phyloP scores from a whole-genome alignment of 2,329 filamentous ascomycete genomes.

The Fusarium sp. region DNA sequence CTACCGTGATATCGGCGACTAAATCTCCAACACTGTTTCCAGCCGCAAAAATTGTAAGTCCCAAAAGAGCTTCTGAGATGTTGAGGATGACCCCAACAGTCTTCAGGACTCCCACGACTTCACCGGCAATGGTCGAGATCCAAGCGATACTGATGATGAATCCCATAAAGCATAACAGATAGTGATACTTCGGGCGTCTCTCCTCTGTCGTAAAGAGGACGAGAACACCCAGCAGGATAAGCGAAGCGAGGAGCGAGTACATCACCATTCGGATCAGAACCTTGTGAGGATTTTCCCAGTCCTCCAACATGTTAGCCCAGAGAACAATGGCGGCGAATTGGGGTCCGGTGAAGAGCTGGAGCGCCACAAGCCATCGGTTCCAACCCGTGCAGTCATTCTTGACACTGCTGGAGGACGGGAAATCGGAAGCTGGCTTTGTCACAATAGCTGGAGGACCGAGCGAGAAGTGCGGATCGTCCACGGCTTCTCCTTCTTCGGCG shows the following conservation, averaged over 20 bases:
- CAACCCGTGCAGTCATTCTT: conserved; percentile 68
- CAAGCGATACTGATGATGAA: conserved; percentile 93
- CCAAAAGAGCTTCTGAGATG: conserved; percentile 94
- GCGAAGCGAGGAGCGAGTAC: conserved; percentile 74
- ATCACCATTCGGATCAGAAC: conserved; percentile 68
- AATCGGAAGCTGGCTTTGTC: conserved; percentile 47
- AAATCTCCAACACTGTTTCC: conserved; percentile 95
- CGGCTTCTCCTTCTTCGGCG: conserved; percentile 36
- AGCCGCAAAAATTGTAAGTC: conserved; percentile 94
- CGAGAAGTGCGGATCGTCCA: conserved; percentile 26
- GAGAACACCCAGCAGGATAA: conserved; percentile 73
- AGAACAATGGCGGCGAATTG: conserved; percentile 82
- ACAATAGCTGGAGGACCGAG: conserved; percentile 38
- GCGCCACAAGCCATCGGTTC: conserved; percentile 89
- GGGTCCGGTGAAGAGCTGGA: conserved; percentile 89
- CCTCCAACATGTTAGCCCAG: conserved; percentile 74
- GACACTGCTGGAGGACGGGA: conserved; percentile 46
- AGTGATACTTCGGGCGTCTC: conserved; percentile 77
- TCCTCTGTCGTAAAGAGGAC: conserved; percentile 75
- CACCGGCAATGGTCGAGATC: conserved; percentile 95
- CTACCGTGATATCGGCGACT: conserved; percentile 94
- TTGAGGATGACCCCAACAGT: conserved; percentile 89
- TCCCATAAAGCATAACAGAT: conserved; percentile 85
- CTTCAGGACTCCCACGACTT: conserved; percentile 95
- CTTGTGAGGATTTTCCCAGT: conserved; percentile 62